These are phyloP conservation scores for Escallonia herrerae DNA, from an alignment of 129 eudicot genomes.

Conservation along the genomic window DNA sequence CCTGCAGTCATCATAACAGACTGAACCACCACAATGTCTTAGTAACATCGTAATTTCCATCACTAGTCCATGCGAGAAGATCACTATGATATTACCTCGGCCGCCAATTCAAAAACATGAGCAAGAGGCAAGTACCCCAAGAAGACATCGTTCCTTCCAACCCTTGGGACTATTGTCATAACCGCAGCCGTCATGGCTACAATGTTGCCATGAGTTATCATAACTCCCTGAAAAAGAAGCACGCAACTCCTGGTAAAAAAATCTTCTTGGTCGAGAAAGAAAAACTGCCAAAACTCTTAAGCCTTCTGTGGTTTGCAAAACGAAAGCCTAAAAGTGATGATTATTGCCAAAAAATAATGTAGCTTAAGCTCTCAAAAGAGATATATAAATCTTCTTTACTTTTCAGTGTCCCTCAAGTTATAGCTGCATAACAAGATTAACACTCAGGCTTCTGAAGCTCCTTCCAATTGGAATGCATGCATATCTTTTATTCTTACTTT, in stretches of 20 bases:
- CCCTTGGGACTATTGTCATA: slow-evolving; percentile 68
- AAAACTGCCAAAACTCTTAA: no score
- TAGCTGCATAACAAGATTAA: no score
- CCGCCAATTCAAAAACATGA: slow-evolving; percentile 91
- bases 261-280: no score
- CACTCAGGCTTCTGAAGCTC: no score
- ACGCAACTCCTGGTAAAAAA: neutral
- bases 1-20: slow-evolving; percentile 85
- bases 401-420: no score
- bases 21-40: slow-evolving; percentile 39
- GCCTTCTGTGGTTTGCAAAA: no score
- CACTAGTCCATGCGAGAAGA: neutral
- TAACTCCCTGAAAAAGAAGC: slow-evolving; percentile 68
- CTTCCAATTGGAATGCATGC: neutral
- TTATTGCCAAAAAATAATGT: no score
- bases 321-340: no score
- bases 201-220: slow-evolving; percentile 95
- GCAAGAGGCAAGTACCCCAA: slow-evolving; percentile 93
- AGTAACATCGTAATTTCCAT: slow-evolving; percentile 2
- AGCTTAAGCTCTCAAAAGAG: no score
- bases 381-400: no score
- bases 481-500: neutral
- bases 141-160: slow-evolving; percentile 72
- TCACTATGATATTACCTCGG: slow-evolving; percentile 58
- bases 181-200: slow-evolving; percentile 95